Conservation (phyloP, 1,284 basidiomycete species). For the Puccinia novopanici region DNA sequence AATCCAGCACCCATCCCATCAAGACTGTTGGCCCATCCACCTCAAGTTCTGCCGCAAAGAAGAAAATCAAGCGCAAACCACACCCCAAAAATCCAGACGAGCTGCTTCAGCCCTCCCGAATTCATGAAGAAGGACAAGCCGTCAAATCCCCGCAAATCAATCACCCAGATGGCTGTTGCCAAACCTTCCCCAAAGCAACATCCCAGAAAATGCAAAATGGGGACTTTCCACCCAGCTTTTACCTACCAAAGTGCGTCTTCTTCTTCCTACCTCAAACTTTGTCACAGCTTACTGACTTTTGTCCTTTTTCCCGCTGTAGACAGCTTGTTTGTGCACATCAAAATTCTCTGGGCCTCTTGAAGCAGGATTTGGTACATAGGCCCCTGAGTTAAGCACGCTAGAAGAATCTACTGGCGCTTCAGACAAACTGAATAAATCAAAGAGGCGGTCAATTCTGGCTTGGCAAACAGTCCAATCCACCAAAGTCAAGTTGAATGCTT, state of each 20-base stretch:
- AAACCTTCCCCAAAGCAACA: conserved; percentile 18
- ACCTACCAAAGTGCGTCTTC: conserved; percentile 7
- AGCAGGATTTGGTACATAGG: conserved; percentile 14
- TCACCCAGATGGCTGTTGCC: background rate
- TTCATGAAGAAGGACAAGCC: too few relatives aligned
- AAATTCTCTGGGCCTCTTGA: conserved; percentile 40
- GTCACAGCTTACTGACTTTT: background rate
- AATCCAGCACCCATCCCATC: too few relatives aligned
- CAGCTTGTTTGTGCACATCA: conserved; percentile 39
- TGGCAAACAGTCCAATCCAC: too few relatives aligned
- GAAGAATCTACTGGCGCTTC: conserved; percentile 13
- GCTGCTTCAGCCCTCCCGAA: too few relatives aligned
- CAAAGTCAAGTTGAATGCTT: background rate
- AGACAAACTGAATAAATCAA: background rate
- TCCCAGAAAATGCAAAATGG: conserved; percentile 27
- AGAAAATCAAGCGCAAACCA: too few relatives aligned
- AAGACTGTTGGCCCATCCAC: too few relatives aligned
- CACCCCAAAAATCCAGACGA: too few relatives aligned
- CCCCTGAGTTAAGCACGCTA: conserved; percentile 15
- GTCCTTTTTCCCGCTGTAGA: background rate
- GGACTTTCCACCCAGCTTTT: background rate
- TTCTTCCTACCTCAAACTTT: background rate
- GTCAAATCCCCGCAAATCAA: too few relatives aligned
- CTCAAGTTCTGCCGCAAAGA: too few relatives aligned
- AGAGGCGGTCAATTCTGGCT: too few relatives aligned